These are phyloP conservation scores for Skeletonema costatum DNA, from an alignment of 108 stramenopile genomes.

Conservation along the genomic window DNA sequence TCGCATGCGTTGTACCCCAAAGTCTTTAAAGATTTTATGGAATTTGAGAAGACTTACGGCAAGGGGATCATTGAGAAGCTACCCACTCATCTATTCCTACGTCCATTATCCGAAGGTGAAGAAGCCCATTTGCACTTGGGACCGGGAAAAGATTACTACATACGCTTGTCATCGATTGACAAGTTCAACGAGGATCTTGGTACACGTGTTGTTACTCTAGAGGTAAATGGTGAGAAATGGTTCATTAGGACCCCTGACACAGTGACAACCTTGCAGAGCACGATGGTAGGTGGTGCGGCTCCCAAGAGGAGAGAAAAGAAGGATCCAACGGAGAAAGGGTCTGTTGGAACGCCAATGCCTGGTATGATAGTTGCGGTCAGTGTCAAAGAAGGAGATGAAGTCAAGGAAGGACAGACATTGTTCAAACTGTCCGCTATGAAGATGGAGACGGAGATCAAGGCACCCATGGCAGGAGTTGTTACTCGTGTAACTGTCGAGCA, in stretches of 20 bases:
- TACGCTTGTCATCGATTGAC: conserved; percentile 48
- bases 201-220: conserved; percentile 59
- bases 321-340: conserved; percentile 36
- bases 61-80: conserved; percentile 42
- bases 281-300: conserved; percentile 14
- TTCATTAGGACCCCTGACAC: conserved; percentile 39
- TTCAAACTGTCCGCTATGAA: conserved; percentile 84
- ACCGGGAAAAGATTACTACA: conserved; percentile 53
- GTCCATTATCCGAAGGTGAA: conserved; percentile 67
- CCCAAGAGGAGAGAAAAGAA: conserved; percentile 32
- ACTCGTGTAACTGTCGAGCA: conserved; percentile 43
- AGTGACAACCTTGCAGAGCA: conserved; percentile 35
- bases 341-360: conserved; percentile 78
- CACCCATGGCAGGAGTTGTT: conserved; percentile 54
- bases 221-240: conserved; percentile 75
- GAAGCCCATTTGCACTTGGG: conserved; percentile 54
- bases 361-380: conserved; percentile 68
- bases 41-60: conserved; percentile 49
- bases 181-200: conserved; percentile 40
- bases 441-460: conserved; percentile 80
- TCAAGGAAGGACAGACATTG: conserved; percentile 63
- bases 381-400: conserved; percentile 58
- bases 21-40: conserved; percentile 68
- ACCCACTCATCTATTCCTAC: conserved; percentile 70
- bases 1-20: conserved; percentile 74